These are phyloP conservation scores for Fagopyrum esculentum DNA, from an alignment of 148 eudicot genomes.

Conservation along the genomic window DNA sequence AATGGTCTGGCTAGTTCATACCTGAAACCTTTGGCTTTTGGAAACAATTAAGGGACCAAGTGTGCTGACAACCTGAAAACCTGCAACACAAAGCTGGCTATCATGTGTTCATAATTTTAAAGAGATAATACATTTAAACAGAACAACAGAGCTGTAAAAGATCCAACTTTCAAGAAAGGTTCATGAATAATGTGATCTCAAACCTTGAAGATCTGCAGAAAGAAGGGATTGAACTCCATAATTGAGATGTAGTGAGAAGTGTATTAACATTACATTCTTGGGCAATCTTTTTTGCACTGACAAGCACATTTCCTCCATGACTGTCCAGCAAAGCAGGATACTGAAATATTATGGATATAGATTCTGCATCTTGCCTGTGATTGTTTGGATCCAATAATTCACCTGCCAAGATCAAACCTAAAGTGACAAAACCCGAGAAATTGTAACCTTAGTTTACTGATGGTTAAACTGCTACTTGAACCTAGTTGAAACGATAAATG, in stretches of 20 bases:
- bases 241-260: neutral
- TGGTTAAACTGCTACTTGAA: no score
- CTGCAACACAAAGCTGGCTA: conserved; percentile 13
- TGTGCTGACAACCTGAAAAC: conserved; percentile 3
- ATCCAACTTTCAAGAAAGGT: conserved; percentile 6
- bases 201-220: neutral
- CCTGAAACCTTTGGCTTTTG: neutral
- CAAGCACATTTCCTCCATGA: conserved; percentile 6
- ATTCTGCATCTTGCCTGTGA: neutral
- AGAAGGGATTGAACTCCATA: conserved; percentile 8
- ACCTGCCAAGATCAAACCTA: neutral
- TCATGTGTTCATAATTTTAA: conserved; percentile 2
- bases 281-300: conserved; percentile 2
- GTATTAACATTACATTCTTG: conserved; percentile 3
- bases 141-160: conserved; percentile 8
- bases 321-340: conserved; percentile 8
- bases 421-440: no score
- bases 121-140: neutral
- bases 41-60: neutral
- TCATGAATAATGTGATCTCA: conserved; percentile 4
- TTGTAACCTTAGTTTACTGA: no score
- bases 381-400: conserved; percentile 5
- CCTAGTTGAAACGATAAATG: no score
- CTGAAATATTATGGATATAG: neutral
- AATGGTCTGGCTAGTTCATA: neutral